phyloP scores from a whole-genome alignment of 73 alveolate genomes.

The Paramecium octaurelia region DNA sequence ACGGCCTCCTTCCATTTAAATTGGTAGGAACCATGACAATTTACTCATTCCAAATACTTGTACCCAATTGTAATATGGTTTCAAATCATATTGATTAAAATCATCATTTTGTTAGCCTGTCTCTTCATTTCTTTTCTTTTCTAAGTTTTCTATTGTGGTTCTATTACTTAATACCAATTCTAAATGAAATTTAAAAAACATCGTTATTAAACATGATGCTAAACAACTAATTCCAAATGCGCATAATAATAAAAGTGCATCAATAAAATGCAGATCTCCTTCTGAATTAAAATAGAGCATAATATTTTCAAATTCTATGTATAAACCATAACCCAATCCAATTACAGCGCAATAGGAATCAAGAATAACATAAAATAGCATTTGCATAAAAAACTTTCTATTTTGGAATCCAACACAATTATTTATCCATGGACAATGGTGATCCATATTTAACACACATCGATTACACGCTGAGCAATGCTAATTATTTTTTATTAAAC shows the following conservation, averaged over 20 bases:
- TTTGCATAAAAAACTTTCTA: slow-evolving; percentile 86
- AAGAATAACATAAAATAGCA: slow-evolving; percentile 77
- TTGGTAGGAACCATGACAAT: slow-evolving; percentile 86
- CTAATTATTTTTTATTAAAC: background rate
- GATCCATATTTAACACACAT: slow-evolving; percentile 97
- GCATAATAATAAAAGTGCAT: background rate
- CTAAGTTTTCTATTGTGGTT: slow-evolving; percentile 95
- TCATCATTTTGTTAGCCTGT: slow-evolving; percentile 41
- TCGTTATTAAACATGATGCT: slow-evolving; percentile 75
- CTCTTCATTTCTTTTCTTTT: slow-evolving; percentile 67
- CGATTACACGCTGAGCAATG: slow-evolving; percentile 97
- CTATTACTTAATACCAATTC: slow-evolving; percentile 79
- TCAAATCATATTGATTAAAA: slow-evolving; percentile 79
- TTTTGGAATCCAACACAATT: slow-evolving; percentile 96
- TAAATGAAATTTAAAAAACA: slow-evolving; percentile 87
- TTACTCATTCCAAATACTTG: slow-evolving; percentile 89
- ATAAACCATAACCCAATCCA: slow-evolving; percentile 8
- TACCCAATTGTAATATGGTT: slow-evolving; percentile 72
- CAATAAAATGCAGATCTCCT: background rate
- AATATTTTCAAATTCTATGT: slow-evolving; percentile 14
- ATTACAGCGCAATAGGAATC: slow-evolving; percentile 63
- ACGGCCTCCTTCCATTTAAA: slow-evolving; percentile 77
- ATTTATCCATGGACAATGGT: slow-evolving; percentile 97
- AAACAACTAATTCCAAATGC: slow-evolving; percentile 66
- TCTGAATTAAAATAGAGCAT: background rate